Evolutionary conservation across 1,284 basidiomycete species (phyloP).

Genomic region (Naganishia sp.): DNA sequence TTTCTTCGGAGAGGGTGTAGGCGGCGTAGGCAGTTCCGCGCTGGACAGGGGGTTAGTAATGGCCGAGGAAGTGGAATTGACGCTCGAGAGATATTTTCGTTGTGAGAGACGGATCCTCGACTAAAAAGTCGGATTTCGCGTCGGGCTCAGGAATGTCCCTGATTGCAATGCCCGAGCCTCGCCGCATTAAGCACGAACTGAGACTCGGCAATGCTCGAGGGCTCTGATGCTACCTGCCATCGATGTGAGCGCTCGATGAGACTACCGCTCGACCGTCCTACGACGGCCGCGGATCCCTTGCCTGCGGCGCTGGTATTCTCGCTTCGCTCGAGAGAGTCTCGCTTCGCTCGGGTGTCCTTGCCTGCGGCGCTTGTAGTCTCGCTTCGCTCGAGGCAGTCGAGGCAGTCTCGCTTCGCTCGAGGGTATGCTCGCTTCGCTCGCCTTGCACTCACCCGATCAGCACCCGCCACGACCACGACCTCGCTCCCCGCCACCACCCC

Average conservation of each 20-base stretch:
- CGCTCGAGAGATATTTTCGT: too few species aligned
- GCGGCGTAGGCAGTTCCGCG: slow-evolving; percentile 63
- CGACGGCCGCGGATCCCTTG: too few species aligned
- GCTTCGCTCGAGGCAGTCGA: slow-evolving; percentile 56
- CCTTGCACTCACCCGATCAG: slow-evolving; percentile 19
- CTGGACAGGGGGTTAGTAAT: slow-evolving; percentile 47
- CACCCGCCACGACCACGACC: slow-evolving; percentile 21
- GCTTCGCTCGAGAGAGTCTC: background rate
- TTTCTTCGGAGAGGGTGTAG: slow-evolving; percentile 71
- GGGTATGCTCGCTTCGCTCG: slow-evolving; percentile 39
- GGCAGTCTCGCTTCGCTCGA: too few species aligned
- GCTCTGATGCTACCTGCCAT: too few species aligned
- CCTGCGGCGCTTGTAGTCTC: slow-evolving; percentile 50
- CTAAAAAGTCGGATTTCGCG: too few species aligned
- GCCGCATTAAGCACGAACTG: background rate
- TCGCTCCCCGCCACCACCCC: slow-evolving; percentile 55
- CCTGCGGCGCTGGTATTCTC: background rate
- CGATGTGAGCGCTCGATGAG: too few species aligned
- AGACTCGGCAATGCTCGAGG: background rate
- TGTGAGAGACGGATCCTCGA: too few species aligned
- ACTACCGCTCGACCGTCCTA: too few species aligned
- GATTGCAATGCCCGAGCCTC: background rate
- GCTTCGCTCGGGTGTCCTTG: background rate
- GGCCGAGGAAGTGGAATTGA: slow-evolving; percentile 61
- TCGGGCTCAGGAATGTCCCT: background rate